Base-by-base conservation (phyloP, 2,329 filamentous ascomycete genomes). In the Leptoxyphium fumago region DNA sequence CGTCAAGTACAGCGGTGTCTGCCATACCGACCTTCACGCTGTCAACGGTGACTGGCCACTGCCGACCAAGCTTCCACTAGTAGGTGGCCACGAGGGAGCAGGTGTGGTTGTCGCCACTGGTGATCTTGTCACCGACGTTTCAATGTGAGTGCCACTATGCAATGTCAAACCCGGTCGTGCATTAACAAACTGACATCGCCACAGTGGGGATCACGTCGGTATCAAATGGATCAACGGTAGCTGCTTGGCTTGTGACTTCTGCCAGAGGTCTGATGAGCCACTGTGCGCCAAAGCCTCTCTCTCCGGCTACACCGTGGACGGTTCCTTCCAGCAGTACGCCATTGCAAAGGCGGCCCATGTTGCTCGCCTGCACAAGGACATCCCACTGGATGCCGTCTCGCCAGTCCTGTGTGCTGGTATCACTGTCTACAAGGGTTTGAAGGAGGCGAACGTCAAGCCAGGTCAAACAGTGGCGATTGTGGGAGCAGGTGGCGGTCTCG, bases 191-290 rank as follows among this genome's bases (percentile, higher is more conserved):
- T 40, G 38, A 40, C 38, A 11, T 13, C 13, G 18, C 11, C 6
- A 40, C 34, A 57, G 52, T 55, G 88, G 88, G 54, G 86, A 94
- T 59, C 71, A 86, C 57, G 89, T 79, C 48, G 89, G 89, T 61
- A 76, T 96, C 65, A 94, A 72, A 71, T 95, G 87, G 87, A 72
- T 95, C 59, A 91, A 94, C 65, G 84, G 85, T 50, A 81, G 82
- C 40, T 95, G 89, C 66, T 71, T 94, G 49, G 64, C 72, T 51
- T 96, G 88, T 69, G 73, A 78, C 54, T 94, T 84, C 74, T 95
- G 88, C 70, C 78, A 82, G 60, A 73, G 78, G 54, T 69, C 76
- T 40, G 82, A 94, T 54, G 88, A 95, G 68, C 81, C 85, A 2
- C 79, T 94, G 5, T 96, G 89, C 69, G 64, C 74, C 13, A 70